A percentile compares a stretch with the other conserved stretches of the same genome.
Evolutionary conservation across 352 stramenopile genomes (phyloP).

Genomic region (Globisporangium parvum): DNA sequence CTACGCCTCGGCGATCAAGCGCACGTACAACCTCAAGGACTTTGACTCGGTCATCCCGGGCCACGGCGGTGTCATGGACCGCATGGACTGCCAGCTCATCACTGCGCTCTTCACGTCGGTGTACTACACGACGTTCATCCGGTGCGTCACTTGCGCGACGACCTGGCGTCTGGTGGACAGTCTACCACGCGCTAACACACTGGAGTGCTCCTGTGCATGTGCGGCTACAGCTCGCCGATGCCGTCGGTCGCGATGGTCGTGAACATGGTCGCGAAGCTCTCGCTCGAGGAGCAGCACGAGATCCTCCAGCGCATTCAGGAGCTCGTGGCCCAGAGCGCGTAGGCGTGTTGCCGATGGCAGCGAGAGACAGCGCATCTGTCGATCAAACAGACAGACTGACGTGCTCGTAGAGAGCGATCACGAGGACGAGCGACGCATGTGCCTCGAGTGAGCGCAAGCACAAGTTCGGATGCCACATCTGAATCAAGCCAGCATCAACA

Average conservation of each 20-base stretch:
- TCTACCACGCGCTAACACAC: too few relatives aligned
- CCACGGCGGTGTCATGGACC: slow-evolving; percentile 96
- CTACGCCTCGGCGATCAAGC: slow-evolving; percentile 98
- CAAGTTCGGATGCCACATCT: not conserved
- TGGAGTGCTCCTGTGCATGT: not conserved
- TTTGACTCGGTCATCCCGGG: slow-evolving; percentile 98
- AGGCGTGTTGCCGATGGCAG: not conserved
- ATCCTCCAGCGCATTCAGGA: slow-evolving; percentile 64
- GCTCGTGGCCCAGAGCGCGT: slow-evolving; percentile 16
- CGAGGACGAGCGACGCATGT: not conserved
- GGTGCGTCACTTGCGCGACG: slow-evolving; percentile 37
- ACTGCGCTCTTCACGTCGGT: slow-evolving; percentile 94
- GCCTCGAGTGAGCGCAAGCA: not conserved
- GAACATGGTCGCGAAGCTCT: slow-evolving; percentile 63
- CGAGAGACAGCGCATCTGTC: not conserved
- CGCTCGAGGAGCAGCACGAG: slow-evolving; percentile 62
- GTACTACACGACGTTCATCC: slow-evolving; percentile 97
- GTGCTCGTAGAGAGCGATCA: too few relatives aligned
- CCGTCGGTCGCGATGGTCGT: slow-evolving; percentile 69
- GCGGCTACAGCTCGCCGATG: slow-evolving; percentile 36
- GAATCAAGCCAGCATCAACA: not conserved
- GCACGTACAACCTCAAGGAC: slow-evolving; percentile 98
- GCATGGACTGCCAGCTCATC: slow-evolving; percentile 97
- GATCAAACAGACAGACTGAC: not conserved
- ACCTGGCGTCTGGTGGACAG: too few relatives aligned